Evolutionary conservation across 345 rosid genomes (phyloP).

Genomic region (Salix dunnii): DNA sequence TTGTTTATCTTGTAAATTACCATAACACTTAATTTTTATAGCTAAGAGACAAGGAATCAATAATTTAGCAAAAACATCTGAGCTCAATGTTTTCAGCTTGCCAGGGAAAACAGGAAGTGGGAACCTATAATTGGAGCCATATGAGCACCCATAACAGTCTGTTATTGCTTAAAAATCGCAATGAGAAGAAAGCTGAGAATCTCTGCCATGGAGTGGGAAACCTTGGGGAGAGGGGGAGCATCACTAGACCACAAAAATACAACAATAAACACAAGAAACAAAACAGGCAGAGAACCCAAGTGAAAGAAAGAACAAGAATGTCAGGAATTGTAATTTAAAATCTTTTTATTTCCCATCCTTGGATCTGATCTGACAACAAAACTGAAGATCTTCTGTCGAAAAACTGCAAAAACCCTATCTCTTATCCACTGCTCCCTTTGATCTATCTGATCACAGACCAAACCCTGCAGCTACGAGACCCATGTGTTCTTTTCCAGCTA

Average conservation of each 20-base stretch:
- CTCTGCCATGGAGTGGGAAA: slow-evolving; percentile 23
- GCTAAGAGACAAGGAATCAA: no score
- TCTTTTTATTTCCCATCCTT: slow-evolving; percentile 31
- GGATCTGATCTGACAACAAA: slow-evolving; percentile 45
- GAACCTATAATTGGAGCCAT: neutral
- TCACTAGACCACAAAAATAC: slow-evolving; percentile 16
- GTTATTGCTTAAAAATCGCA: slow-evolving; percentile 10
- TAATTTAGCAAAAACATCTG: neutral
- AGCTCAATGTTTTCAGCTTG: neutral
- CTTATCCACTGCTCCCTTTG: slow-evolving; percentile 29
- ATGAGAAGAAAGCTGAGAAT: neutral
- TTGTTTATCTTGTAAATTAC: no score
- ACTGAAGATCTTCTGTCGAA: slow-evolving; percentile 41
- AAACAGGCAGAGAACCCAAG: slow-evolving; percentile 11
- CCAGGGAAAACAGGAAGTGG: neutral
- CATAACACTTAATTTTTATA: no score
- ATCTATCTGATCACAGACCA: slow-evolving; percentile 40
- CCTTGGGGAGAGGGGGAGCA: neutral
- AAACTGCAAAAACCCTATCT: slow-evolving; percentile 30
- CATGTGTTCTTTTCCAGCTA: slow-evolving; percentile 48
- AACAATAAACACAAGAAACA: slow-evolving; percentile 9
- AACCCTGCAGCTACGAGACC: slow-evolving; percentile 29
- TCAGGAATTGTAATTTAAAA: slow-evolving; percentile 32
- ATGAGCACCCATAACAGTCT: slow-evolving; percentile 23
- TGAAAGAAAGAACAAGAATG: slow-evolving; percentile 28